These are phyloP conservation scores for Picochlorum sp. DNA, from an alignment of 139 green algal species.

Conservation along the genomic window DNA sequence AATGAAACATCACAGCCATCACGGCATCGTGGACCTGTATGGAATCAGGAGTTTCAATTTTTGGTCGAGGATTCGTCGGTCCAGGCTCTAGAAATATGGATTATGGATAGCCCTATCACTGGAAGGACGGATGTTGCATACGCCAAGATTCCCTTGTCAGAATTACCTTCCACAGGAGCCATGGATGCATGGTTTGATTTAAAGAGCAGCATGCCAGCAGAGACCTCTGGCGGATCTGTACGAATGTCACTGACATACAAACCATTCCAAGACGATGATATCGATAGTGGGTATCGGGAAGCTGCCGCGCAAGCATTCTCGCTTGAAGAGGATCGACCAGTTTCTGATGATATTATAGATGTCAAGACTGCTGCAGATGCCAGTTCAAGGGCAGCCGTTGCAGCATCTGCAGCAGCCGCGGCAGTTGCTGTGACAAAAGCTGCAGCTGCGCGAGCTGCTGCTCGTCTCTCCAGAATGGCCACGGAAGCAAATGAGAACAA, in stretches of 20 bases:
- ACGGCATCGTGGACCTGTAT: constrained; percentile 66
- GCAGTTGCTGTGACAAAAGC: constrained; percentile 82
- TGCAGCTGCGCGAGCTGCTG: constrained; percentile 66
- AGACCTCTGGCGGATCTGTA: constrained; percentile 44
- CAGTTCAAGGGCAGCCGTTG: constrained; percentile 73
- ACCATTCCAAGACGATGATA: constrained; percentile 56
- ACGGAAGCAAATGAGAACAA: background rate
- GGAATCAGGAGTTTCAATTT: constrained; percentile 80
- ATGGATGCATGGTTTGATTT: constrained; percentile 63
- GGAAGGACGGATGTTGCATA: constrained; percentile 66
- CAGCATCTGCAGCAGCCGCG: constrained; percentile 65
- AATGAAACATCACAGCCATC: constrained; percentile 64
- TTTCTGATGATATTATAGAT: constrained; percentile 56
- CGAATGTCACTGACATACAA: constrained; percentile 71
- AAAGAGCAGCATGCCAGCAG: constrained; percentile 20
- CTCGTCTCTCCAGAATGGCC: constrained; percentile 14
- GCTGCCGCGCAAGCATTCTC: constrained; percentile 27
- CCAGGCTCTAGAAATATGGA: constrained; percentile 68
- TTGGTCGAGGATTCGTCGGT: constrained; percentile 65
- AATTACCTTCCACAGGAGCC: constrained; percentile 23
- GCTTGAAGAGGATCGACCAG: background rate
- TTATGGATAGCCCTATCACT: constrained; percentile 77
- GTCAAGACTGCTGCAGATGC: constrained; percentile 74
- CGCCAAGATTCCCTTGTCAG: constrained; percentile 43
- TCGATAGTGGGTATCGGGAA: constrained; percentile 48